Evolutionary conservation across 192 early-diverging fungal genomes (phyloP), one percentile per base, ranked within the genome.

Genomic region (Polychytrium aggregatum): DNA sequence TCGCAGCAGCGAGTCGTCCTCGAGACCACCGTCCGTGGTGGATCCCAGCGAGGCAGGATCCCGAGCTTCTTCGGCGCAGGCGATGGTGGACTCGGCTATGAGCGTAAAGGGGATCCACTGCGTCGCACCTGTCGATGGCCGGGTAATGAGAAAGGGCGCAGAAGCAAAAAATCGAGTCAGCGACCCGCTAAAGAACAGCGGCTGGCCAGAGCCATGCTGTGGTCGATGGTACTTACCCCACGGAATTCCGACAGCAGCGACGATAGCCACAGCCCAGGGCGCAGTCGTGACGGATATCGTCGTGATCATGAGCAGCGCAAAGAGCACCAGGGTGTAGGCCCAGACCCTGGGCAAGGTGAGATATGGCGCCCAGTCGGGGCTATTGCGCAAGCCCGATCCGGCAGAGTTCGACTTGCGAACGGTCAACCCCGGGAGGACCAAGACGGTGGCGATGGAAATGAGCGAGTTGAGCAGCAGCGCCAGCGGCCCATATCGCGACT

Each of bases 31-130:
- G 51, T 18, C 13, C 0, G 8, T 52, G 51, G 46, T 50, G 25
- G 11, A 11, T 48, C 31, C 18, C 24, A 11, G 37, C 34, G 10
- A 24, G 20, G 17, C 37, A 17, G 40, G 18, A 43, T 36, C 20
- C 22, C 31, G 40, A 31, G 49, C 31, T 54, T 33, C 20, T 8
- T 40, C 22, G 29, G 40, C 34, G 50, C 57, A 53, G 39, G 34
- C 39, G 24, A 34, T 45, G 39, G 48, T 46, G 49, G 21, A 78
- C 56, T 88, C 86, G 26, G 90, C 90, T 2, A 97, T 71, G 41
- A 97, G 70, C 0, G 87, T 78, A 64, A 92, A 93, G 2, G 94
- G 94, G n/a, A 87, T 71, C 94, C 94, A 97, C 53, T 84, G 63
- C 14, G 79, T 76, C n/a, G 88, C 68, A 0, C 85, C 61, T 64